Base-by-base conservation (phyloP, 2,329 filamentous ascomycete genomes). In the Colletotrichum higginsianum region DNA sequence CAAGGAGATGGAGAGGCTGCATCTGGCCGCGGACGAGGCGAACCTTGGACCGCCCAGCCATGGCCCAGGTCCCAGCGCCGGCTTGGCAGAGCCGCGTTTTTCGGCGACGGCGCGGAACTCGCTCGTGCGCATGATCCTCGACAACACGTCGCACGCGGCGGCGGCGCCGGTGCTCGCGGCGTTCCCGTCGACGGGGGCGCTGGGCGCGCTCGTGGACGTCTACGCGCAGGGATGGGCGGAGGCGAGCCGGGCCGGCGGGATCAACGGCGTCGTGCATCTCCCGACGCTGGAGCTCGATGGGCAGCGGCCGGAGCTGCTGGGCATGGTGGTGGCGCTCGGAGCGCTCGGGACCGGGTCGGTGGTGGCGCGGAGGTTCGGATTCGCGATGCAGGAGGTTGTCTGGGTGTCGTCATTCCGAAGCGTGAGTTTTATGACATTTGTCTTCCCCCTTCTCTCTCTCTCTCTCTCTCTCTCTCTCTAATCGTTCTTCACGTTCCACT, bases 361-460 rank as follows among this genome's bases (percentile, higher is more conserved):
- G 13, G 56, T 67, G 4, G 47, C 56, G 4, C 38, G 44, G 15
- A 67, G 46, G 12, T 61, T 61, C 18, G 65, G 65, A 3, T 61
- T 44, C 23, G 56, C 65, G 3, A 38, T 67, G 56, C 65, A 62
- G 49, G 65, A 67, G 16, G 65, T 67, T 12, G 56, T 67, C 8
- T 30, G 65, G 26, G 30, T 40, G 15, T 52, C 65, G 9, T 35
- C 56, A 2, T 67, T 67, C 40, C 56, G 58, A 7, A 55, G 13
- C 12, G 65, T 67, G 16, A 55, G 65, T 44, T 9, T 4, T 3
- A 26, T 26, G 3, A 26, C 26, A 26, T 4, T 26, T 4, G 26
- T 26, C 26, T 26, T 26, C 3, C 3, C 23, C 23, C 23, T 26
- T 26, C 3, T 26, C 23, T 26, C 23, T 26, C 23, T 26, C 3